Evolutionary conservation across 805 yeast species (phyloP), one percentile per base, ranked within the genome.

Genomic region (Kodamaea neixiangensis): DNA sequence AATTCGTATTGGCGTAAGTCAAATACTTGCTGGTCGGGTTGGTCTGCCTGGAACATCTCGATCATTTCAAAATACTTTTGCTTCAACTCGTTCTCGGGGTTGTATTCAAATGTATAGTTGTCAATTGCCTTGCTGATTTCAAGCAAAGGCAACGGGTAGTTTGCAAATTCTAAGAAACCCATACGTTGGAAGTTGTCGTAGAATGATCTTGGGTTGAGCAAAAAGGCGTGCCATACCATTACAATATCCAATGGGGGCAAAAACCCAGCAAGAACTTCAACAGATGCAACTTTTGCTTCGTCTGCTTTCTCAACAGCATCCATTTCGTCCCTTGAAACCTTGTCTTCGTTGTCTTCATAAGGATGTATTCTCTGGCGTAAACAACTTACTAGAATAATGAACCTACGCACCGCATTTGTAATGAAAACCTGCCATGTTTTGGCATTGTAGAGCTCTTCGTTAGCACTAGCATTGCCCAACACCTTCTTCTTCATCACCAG

Each of bases 221-320:
- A 37, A 35, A 63, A 58, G 1, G 63, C 56, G 39, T 64, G 61
- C 68, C 67, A 64, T 11, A 64, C 61, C 60, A 63, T 52, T n/a
- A 61, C 19, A 3, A 64, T 56, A 44, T 64, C 68, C 37, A 64
- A 48, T 2, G 66, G 65, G 1, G 67, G 67, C 11, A 46, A 40
- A 31, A 46, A 46, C 31, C 20, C 11, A 3, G 40, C 33, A n/a
- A 46, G 20, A 10, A 31, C 3, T 13, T 41, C 20, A 10, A 20
- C 40, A n/a, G 20, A 5, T 14, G 7, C 40, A 35, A 7, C 19
- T 9, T 17, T 35, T 7, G 17, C 6, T 4, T 35, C 40, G 11
- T 14, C 20, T 10, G 40, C 40, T 3, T 13, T 35, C 10, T 35
- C 19, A 9, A 22, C 5, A 22, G 29, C 29, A 22, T 22, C 9